Conservation (phyloP, 2,329 filamentous ascomycete genomes). For the Verticillium longisporum region DNA sequence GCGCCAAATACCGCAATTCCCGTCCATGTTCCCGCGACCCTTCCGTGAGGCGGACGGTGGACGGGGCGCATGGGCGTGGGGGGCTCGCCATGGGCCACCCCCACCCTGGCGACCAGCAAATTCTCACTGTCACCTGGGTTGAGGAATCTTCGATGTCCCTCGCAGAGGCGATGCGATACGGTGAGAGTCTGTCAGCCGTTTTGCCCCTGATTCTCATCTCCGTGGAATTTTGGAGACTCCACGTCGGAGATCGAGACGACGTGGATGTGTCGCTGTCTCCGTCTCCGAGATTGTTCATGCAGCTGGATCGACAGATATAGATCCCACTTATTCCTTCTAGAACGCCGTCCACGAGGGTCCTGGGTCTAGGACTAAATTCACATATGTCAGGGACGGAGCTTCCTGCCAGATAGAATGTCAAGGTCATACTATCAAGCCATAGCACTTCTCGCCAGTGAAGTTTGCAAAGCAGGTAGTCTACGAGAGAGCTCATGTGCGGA, state of each 20-base stretch:
- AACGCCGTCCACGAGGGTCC: background rate
- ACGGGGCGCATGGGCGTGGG: background rate
- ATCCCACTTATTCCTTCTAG: background rate
- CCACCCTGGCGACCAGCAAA: background rate
- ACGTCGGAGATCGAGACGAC: background rate
- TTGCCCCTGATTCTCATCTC: background rate
- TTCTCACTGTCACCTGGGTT: background rate
- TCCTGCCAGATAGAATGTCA: too few species aligned
- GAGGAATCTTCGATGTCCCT: background rate
- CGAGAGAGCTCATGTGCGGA: too few species aligned
- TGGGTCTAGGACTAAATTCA: background rate
- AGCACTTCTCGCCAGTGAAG: too few species aligned
- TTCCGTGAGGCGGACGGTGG: background rate
- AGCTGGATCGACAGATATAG: background rate
- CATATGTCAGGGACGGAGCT: too few species aligned
- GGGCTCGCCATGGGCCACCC: too few species aligned
- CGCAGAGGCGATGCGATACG: background rate
- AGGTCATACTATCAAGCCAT: too few species aligned
- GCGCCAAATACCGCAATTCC: background rate
- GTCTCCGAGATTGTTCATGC: background rate
- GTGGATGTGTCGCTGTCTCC: background rate
- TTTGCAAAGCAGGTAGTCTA: too few species aligned
- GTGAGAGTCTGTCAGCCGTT: background rate
- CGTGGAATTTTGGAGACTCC: background rate
- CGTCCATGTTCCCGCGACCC: background rate